Base-by-base conservation (phyloP, 495 filamentous ascomycete species). In the Talaromyces proteolyticus region DNA sequence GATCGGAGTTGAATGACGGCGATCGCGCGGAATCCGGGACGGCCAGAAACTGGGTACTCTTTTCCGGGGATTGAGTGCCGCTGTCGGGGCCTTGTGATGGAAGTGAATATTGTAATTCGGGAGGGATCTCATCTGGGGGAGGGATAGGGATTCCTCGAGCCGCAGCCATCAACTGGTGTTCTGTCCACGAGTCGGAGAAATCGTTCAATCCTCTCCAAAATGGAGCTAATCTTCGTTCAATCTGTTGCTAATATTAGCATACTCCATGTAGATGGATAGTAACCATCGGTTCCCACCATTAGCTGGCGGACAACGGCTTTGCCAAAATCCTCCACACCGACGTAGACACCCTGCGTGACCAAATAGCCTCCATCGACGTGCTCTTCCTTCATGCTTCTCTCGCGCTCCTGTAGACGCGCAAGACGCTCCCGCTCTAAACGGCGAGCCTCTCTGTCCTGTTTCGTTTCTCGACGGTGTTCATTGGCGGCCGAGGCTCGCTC, bases 121-220 rank as follows among this genome's bases (percentile, higher is more conserved):
- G 74, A 3, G 89, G 87, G 14, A 86, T 81, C 60, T 91, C 80
- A 61, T 94, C 91, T 37, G 94, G 80, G 19, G 86, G 72, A 43
- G 93, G 92, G 46, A 97, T 86, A 6, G 87, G 80, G 49, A 95
- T 70, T 14, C 88, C 93, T 61, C 89, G 82, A 21, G 87, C 93
- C 18, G 88, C 92, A 36, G 94, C 91, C 62, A 96, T 85, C 14
- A 98, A 80, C 65, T 98, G 92, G 59, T 88, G 80, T 55, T 98
- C 93, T 3, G 89, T 87, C 93, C 93, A 98, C 47, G 85, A 85
- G 37, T 89, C 84, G 4, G 81, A 82, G 55, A 92, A 85, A 57
- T 98, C 92, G 54, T 95, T 86, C 10, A 98, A 74, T 3, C 94
- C 93, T 64, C 86, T 84, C 87, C 91, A 98, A 59, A 98, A 97